Evolutionary conservation across 768 basidiomycete genomes (phyloP).

Genomic region (Lactarius vividus): DNA sequence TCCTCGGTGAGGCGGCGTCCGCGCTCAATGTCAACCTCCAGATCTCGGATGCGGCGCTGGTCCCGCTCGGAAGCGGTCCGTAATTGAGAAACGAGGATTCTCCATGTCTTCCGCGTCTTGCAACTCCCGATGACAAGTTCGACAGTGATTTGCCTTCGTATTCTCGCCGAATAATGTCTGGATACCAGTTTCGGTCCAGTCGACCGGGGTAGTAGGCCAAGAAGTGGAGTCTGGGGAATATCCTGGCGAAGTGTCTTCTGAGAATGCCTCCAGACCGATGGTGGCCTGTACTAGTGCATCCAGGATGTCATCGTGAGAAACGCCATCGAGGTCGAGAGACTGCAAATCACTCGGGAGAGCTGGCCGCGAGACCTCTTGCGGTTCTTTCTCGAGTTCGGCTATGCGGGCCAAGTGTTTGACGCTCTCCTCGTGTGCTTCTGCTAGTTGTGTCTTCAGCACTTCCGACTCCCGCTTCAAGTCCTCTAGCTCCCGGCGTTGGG

Average conservation of each 20-base stretch:
- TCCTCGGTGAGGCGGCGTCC: slow-evolving; percentile 14
- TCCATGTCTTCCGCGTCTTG: slow-evolving; percentile 5
- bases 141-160: background rate
- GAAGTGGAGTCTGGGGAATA: background rate
- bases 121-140: background rate
- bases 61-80: slow-evolving; percentile 7
- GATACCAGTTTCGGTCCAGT: slow-evolving; percentile 10
- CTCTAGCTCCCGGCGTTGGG: slow-evolving; percentile 24
- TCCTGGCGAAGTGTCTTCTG: slow-evolving; percentile 1
- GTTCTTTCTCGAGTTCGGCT: slow-evolving; percentile 21
- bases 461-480: slow-evolving; percentile 16
- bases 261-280: slow-evolving; percentile 12
- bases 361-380: background rate
- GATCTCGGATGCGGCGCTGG: slow-evolving; percentile 16
- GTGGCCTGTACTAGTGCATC: slow-evolving; percentile 16
- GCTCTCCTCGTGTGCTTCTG: slow-evolving; percentile 17
- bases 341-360: background rate
- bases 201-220: background rate
- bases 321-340: background rate
- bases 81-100: background rate
- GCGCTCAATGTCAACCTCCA: slow-evolving; percentile 17
- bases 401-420: slow-evolving; percentile 16
- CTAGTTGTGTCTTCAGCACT: background rate
- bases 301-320: slow-evolving; percentile 18
- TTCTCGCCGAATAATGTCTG: slow-evolving; percentile 3